Evolutionary conservation across 2,329 filamentous ascomycete genomes (phyloP), one percentile per base, ranked within the genome.

Genomic region (Zalaria obscura): DNA sequence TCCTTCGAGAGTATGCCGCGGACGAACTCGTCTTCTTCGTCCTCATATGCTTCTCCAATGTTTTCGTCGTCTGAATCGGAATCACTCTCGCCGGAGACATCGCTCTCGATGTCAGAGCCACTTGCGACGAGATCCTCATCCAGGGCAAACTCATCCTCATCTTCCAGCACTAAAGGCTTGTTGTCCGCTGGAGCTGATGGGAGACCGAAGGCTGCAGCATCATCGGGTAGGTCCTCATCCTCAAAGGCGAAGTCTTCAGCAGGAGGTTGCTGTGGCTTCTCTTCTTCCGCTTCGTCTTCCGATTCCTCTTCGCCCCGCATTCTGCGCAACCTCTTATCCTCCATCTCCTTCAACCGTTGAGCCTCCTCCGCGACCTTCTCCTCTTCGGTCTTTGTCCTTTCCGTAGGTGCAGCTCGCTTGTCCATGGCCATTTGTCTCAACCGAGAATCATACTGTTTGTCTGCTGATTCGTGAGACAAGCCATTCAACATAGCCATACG

Each of bases 81-180:
- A n/a, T 44, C 55, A 11, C 50, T 52, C 1, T 54, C 55, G n/a
- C 39, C 45, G 3, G 45, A 47, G 6, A 35, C 40, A 55, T 62
- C 18, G 61, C 51, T 52, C 3, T 49, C 46, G n/a, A 56, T 53
- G 37, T 69, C 66, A 3, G 84, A 89, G 32, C 78, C 83, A 50
- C 80, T 88, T 8, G 87, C 87, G 29, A 95, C 73, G 10, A 96
- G 70, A 54, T 93, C 82, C 47, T 91, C 84, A 45, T 96, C 89
- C 47, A 95, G 78, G 26, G 89, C 58, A 53, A 96, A 96, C 52
- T 95, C 86, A 52, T 96, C 89, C 56, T 96, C 89, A 51, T 95
- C 89, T 49, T 94, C 87, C 29, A 93, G 80, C 4, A 78, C 83
- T 11, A 87, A 53, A 25, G 68, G 63, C 46, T 51, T 50, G 2